phyloP scores from a whole-genome alignment of 2,329 filamentous ascomycete genomes.

The Fusarium decemcellulare region DNA sequence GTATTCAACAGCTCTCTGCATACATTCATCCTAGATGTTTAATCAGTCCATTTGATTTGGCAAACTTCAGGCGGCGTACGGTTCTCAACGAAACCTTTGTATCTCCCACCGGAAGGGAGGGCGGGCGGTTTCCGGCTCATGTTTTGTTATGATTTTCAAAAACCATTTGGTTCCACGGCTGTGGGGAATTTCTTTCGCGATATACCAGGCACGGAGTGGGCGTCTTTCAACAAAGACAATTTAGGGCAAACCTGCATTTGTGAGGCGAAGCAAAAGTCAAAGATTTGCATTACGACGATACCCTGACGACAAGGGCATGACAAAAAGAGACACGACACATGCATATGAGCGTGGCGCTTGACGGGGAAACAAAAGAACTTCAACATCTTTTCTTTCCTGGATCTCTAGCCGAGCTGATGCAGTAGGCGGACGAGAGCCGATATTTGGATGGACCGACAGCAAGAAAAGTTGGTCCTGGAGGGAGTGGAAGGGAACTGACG shows the following conservation, averaged over 20 bases:
- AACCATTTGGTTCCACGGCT: slow-evolving; percentile 44
- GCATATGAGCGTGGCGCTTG: slow-evolving; percentile 56
- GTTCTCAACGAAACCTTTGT: slow-evolving; percentile 63
- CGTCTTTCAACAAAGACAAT: slow-evolving; percentile 65
- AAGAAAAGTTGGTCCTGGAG: slow-evolving; percentile 21
- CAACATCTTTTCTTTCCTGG: slow-evolving; percentile 63
- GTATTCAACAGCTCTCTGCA: slow-evolving; percentile 59
- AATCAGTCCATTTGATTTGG: slow-evolving; percentile 55
- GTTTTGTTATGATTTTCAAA: slow-evolving; percentile 46
- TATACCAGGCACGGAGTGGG: slow-evolving; percentile 56
- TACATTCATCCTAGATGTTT: slow-evolving; percentile 54
- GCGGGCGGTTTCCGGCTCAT: slow-evolving; percentile 54
- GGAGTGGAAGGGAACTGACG: slow-evolving; percentile 20
- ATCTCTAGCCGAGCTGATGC: slow-evolving; percentile 59
- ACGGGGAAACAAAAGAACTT: slow-evolving; percentile 62
- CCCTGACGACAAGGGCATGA: slow-evolving; percentile 52
- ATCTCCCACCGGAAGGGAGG: slow-evolving; percentile 52
- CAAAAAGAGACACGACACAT: slow-evolving; percentile 49
- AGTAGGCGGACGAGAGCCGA: slow-evolving; percentile 49
- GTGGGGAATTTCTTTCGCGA: slow-evolving; percentile 49
- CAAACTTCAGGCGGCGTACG: slow-evolving; percentile 58
- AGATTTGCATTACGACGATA: slow-evolving; percentile 60
- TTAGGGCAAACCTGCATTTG: slow-evolving; percentile 56
- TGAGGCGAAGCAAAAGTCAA: slow-evolving; percentile 52
- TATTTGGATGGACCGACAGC: slow-evolving; percentile 35